These are phyloP conservation scores for Lentinula sp. DNA, from an alignment of 768 basidiomycete species.

Conservation along the genomic window DNA sequence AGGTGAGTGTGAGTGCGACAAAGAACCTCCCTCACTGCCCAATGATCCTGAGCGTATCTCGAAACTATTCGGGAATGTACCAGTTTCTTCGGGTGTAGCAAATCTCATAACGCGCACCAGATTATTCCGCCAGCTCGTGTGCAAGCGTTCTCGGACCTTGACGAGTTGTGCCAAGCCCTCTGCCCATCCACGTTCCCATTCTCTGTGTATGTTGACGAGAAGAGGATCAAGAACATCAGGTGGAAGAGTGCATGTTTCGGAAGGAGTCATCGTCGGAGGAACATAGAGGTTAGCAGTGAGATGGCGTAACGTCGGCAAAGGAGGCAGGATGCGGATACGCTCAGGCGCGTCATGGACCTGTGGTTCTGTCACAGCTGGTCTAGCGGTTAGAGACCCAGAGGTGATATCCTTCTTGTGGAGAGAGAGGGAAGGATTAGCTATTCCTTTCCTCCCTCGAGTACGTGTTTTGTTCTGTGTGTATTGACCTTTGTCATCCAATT, in stretches of 20 bases:
- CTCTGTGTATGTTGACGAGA: conserved; percentile 33
- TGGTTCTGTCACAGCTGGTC: too few species aligned
- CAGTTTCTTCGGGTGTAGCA: conserved; percentile 17
- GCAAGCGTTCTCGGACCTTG: conserved; percentile 40
- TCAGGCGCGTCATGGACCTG: neutral
- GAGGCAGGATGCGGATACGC: conserved; percentile 52
- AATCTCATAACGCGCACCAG: conserved; percentile 40
- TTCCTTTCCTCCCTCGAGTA: conserved; percentile 48
- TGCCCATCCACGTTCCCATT: conserved; percentile 60
- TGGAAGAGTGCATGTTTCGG: conserved; percentile 1
- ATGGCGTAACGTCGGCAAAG: conserved; percentile 40
- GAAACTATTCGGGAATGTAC: conserved; percentile 8
- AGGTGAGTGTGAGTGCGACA: conserved; percentile 13
- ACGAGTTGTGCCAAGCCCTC: conserved; percentile 50
- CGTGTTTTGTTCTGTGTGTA: conserved; percentile 11
- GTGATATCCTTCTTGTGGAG: conserved; percentile 17
- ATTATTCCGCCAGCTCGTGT: conserved; percentile 39
- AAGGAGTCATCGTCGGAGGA: neutral
- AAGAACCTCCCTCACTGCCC: conserved; percentile 4
- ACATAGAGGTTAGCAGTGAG: conserved; percentile 37
- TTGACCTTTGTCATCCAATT: neutral
- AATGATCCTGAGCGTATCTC: neutral
- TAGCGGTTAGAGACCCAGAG: neutral
- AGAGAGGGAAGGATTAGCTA: conserved; percentile 65
- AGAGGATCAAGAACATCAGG: conserved; percentile 17